Evolutionary conservation across 805 yeast species (phyloP).

Genomic region (Yamadazyma phyllophila): DNA sequence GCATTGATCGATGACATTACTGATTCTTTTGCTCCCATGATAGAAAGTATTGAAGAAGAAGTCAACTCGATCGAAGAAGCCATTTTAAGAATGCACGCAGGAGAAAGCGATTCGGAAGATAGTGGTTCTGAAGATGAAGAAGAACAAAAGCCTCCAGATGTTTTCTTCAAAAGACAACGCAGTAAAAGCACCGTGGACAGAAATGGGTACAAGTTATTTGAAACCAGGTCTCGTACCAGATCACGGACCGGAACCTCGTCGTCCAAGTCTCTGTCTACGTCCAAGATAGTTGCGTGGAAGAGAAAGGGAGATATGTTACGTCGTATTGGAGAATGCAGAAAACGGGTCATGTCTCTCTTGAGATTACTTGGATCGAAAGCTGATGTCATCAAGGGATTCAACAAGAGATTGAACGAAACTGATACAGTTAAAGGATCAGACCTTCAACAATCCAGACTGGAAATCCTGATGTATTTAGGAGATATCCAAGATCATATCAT

Average conservation of each 20-base stretch:
- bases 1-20: slow-evolving; percentile 96
- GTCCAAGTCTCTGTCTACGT: slow-evolving; percentile 42
- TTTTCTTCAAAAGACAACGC: slow-evolving; percentile 34
- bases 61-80: slow-evolving; percentile 94
- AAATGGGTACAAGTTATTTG: slow-evolving; percentile 11
- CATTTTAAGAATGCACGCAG: slow-evolving; percentile 81
- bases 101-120: slow-evolving; percentile 44
- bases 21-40: slow-evolving; percentile 96
- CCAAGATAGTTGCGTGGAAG: slow-evolving; percentile 64
- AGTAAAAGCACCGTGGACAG: slow-evolving; percentile 39
- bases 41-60: slow-evolving; percentile 89
- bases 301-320: slow-evolving; percentile 93
- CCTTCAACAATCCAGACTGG: slow-evolving; percentile 42
- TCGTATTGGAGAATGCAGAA: slow-evolving; percentile 92
- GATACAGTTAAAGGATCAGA: slow-evolving; percentile 28
- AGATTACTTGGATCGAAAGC: slow-evolving; percentile 89
- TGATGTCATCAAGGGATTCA: slow-evolving; percentile 94
- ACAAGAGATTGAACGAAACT: slow-evolving; percentile 69
- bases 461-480: slow-evolving; percentile 91
- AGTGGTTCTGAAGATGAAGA: slow-evolving; percentile 20
- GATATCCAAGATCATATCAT: slow-evolving; percentile 98
- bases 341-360: slow-evolving; percentile 86
- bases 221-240: slow-evolving; percentile 5
- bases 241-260: slow-evolving; percentile 21
- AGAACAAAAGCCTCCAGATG: slow-evolving; percentile 20